Conservation (phyloP, 2,329 filamentous ascomycete genomes). For the Dothideomycetes sp. region DNA sequence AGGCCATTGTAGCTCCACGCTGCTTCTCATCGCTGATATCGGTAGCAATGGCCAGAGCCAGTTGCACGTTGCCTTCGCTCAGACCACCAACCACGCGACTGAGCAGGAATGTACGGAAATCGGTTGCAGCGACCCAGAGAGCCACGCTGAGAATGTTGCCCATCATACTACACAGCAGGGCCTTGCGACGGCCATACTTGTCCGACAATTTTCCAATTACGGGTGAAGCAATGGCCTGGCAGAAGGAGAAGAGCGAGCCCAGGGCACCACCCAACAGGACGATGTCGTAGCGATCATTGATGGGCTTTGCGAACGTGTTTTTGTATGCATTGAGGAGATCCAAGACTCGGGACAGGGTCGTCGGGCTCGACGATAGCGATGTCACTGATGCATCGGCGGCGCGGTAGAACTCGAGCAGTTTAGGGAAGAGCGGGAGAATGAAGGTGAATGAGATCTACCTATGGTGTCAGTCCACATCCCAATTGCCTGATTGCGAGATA, state of each 20-base stretch:
- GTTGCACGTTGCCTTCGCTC: slow-evolving; percentile 93
- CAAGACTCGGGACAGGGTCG: slow-evolving; percentile 70
- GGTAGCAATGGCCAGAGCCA: slow-evolving; percentile 91
- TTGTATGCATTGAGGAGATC: slow-evolving; percentile 89
- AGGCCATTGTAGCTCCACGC: slow-evolving; percentile 85
- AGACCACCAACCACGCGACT: slow-evolving; percentile 85
- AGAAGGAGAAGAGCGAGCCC: slow-evolving; percentile 84
- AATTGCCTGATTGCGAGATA: not conserved
- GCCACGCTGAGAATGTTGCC: slow-evolving; percentile 91
- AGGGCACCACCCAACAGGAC: slow-evolving; percentile 88
- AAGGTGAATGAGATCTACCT: slow-evolving; percentile 92
- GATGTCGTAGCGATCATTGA: slow-evolving; percentile 94
- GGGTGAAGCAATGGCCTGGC: slow-evolving; percentile 87
- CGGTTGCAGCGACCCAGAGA: slow-evolving; percentile 85
- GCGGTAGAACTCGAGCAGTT: slow-evolving; percentile 92
- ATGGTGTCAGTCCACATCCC: too few species aligned
- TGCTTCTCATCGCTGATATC: slow-evolving; percentile 84
- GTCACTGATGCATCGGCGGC: slow-evolving; percentile 57
- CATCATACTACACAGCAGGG: slow-evolving; percentile 81
- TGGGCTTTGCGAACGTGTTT: slow-evolving; percentile 79
- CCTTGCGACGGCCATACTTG: slow-evolving; percentile 74
- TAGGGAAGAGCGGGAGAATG: slow-evolving; percentile 91
- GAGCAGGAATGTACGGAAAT: slow-evolving; percentile 94
- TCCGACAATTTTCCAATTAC: slow-evolving; percentile 86
- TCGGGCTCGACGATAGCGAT: slow-evolving; percentile 36